phyloP scores from a whole-genome alignment of 2,329 filamentous ascomycete genomes.

The Calcarisporium arbuscula region DNA sequence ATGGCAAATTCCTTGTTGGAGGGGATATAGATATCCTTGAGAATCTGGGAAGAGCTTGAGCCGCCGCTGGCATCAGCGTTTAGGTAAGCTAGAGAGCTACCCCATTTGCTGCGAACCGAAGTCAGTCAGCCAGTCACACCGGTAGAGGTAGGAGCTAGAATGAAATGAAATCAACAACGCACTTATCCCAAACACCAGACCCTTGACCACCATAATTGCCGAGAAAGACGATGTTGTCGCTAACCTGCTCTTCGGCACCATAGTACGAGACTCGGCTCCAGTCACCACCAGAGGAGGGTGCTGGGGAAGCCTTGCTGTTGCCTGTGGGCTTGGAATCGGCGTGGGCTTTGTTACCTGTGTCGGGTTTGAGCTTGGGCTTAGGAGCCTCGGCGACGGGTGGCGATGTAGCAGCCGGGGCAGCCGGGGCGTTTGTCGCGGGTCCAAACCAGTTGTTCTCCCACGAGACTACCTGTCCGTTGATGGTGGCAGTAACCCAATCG shows the following conservation, averaged over 20 bases:
- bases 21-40: constrained; percentile 31
- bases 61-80: constrained; percentile 34
- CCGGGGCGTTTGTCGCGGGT: constrained; percentile 15
- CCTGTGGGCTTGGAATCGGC: constrained; percentile 7
- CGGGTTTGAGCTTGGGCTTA: constrained; percentile 3
- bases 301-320: constrained; percentile 1
- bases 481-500: constrained; percentile 49
- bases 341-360: constrained; percentile 4
- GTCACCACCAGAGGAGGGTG: constrained; percentile 16
- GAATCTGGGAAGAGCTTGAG: constrained; percentile 29
- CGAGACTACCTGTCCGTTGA: constrained; percentile 49
- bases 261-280: constrained; percentile 41
- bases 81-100: constrained; percentile 40
- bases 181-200: constrained; percentile 38
- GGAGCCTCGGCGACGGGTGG: constrained; percentile 10
- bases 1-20: constrained; percentile 42
- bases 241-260: constrained; percentile 29
- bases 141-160: background rate
- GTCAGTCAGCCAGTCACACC: background rate
- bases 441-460: constrained; percentile 54
- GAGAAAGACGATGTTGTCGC: constrained; percentile 41
- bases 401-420: constrained; percentile 11
- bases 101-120: constrained; percentile 28
- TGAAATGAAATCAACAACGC: constrained; percentile 15
- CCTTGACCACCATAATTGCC: constrained; percentile 40